Conservation (phyloP, 208 protist species). For the Wallacemonas sp. region DNA sequence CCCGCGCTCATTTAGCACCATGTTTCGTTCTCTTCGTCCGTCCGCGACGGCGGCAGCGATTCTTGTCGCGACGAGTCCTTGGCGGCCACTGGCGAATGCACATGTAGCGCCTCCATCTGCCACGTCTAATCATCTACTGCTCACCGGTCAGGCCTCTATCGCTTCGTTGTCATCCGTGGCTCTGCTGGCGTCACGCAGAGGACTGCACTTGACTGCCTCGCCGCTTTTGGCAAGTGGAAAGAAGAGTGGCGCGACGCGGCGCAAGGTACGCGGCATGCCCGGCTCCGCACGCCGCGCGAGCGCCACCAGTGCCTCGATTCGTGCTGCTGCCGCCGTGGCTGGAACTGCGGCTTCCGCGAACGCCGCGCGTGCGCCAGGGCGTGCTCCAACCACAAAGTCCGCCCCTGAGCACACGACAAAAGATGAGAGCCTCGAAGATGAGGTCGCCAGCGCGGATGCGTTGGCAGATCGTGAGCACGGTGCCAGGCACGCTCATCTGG, state of each 20-base stretch:
- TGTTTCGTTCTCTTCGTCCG: conserved; percentile 14
- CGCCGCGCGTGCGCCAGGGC: background rate
- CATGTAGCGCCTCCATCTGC: no score
- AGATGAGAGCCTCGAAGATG: no score
- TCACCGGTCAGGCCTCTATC: no score
- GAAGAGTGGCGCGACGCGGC: background rate
- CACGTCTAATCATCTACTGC: no score
- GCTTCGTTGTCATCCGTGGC: background rate
- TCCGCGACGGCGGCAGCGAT: background rate
- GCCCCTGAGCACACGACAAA: no score
- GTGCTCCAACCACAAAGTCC: no score
- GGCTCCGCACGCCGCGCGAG: background rate
- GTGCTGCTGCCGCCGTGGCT: background rate
- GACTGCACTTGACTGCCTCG: background rate
- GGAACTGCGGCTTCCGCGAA: background rate
- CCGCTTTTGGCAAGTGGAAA: background rate
- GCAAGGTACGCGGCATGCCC: background rate
- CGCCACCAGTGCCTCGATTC: background rate
- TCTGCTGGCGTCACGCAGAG: background rate
- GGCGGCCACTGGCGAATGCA: no score
- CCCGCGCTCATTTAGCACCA: no score
- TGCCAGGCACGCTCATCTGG: conserved; percentile 6
- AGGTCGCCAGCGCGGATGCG: conserved; percentile 5
- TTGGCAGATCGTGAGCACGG: background rate
- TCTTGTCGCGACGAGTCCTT: no score